phyloP scores from a whole-genome alignment of 306 rosid species.

The Lupinus albus region DNA sequence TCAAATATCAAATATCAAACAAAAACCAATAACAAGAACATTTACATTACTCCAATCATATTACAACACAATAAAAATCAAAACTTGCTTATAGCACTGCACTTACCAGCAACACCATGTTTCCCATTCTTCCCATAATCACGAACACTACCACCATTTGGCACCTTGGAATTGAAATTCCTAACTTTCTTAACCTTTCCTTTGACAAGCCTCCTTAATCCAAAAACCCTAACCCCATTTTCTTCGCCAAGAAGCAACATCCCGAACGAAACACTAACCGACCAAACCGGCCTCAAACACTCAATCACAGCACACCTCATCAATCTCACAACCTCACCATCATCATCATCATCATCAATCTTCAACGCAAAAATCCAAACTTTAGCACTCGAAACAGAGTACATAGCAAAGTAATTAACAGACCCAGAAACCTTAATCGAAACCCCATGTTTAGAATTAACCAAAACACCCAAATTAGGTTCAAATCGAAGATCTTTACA shows the following conservation, averaged over 20 bases:
- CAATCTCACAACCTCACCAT: constrained; percentile 58
- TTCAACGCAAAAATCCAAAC: constrained; percentile 70
- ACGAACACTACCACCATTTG: constrained; percentile 52
- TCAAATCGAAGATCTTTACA: constrained; percentile 52
- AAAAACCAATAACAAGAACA: constrained; percentile 18
- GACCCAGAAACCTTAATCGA: constrained; percentile 67
- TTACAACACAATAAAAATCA: background rate
- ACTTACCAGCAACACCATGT: constrained; percentile 64
- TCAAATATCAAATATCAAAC: constrained; percentile 14
- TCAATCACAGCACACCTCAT: constrained; percentile 82
- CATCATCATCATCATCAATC: constrained; percentile 17
- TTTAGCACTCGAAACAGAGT: constrained; percentile 58
- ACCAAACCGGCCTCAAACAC: constrained; percentile 63
- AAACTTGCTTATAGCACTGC: constrained; percentile 13
- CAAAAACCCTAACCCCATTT: constrained; percentile 74
- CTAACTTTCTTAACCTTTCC: constrained; percentile 47
- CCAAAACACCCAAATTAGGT: constrained; percentile 60
- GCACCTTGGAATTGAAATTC: constrained; percentile 39
- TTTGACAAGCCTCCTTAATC: constrained; percentile 58
- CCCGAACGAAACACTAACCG: constrained; percentile 64
- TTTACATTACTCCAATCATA: background rate
- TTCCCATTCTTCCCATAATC: constrained; percentile 36
- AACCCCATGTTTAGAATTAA: constrained; percentile 65
- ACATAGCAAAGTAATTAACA: constrained; percentile 72
- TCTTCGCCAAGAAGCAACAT: constrained; percentile 76